Evolutionary conservation across 75 land plant genomes (phyloP).

Genomic region (Pinus albicaulis): DNA sequence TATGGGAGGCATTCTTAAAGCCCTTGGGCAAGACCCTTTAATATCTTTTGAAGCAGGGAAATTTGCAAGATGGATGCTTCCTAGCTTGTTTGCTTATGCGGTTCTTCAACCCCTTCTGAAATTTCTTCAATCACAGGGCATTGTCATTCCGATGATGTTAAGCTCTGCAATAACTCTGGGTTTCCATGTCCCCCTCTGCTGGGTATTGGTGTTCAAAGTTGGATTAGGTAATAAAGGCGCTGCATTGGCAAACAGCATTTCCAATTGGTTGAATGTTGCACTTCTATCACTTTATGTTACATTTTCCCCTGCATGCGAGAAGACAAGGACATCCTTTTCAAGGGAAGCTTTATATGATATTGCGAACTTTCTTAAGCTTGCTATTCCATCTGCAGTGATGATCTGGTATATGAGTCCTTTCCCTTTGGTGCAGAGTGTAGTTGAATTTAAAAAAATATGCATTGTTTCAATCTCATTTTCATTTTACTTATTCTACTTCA

Average conservation of each 20-base stretch:
- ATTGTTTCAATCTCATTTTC: background rate
- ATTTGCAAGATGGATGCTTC: slow-evolving; percentile 66
- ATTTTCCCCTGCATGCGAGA: slow-evolving; percentile 49
- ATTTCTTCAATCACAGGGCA: slow-evolving; percentile 76
- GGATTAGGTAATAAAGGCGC: slow-evolving; percentile 78
- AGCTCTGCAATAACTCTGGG: slow-evolving; percentile 39
- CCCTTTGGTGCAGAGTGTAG: background rate
- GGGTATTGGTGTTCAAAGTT: slow-evolving; percentile 56
- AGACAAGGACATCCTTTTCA: slow-evolving; percentile 66
- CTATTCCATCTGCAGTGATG: slow-evolving; percentile 76
- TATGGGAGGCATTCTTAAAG: slow-evolving; percentile 42
- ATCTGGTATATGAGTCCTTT: slow-evolving; percentile 48
- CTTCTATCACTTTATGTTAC: slow-evolving; percentile 43
- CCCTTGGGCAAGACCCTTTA: slow-evolving; percentile 55
- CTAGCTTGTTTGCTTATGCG: slow-evolving; percentile 60
- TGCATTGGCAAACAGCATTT: slow-evolving; percentile 60
- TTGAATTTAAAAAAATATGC: background rate
- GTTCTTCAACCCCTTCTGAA: slow-evolving; percentile 58
- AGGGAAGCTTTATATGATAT: slow-evolving; percentile 61
- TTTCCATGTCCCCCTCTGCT: slow-evolving; percentile 61
- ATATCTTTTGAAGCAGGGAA: slow-evolving; percentile 59
- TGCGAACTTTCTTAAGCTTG: slow-evolving; percentile 46
- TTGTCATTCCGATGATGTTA: slow-evolving; percentile 69
- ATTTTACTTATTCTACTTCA: background rate
- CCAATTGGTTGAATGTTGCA: slow-evolving; percentile 62